Evolutionary conservation across 2,329 filamentous ascomycete genomes (phyloP).

Genomic region (Eutypella sp.): DNA sequence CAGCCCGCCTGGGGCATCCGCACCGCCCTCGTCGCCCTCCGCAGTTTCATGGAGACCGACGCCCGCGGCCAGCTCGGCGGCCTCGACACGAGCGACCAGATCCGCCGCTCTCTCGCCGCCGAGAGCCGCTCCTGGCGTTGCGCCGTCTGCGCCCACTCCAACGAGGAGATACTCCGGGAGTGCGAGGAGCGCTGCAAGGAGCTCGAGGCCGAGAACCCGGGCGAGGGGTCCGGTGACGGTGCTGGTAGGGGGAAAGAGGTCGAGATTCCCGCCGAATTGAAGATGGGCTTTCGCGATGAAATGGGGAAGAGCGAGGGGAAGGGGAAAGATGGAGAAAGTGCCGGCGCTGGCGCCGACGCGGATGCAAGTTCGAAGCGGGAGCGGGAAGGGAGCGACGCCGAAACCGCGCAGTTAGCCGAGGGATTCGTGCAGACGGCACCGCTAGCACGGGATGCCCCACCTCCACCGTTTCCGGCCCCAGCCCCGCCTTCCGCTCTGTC

Average conservation of each 20-base stretch:
- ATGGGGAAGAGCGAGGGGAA: constrained; percentile 40
- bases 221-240: constrained; percentile 10
- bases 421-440: constrained; percentile 53
- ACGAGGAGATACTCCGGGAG: constrained; percentile 69
- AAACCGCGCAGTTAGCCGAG: constrained; percentile 49
- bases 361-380: constrained; percentile 18
- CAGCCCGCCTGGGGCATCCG: constrained; percentile 96
- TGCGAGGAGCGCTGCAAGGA: constrained; percentile 47
- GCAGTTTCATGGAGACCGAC: constrained; percentile 91
- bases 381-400: constrained; percentile 22
- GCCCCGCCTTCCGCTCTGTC: constrained; percentile 9
- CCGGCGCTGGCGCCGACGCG: constrained; percentile 2
- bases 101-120: constrained; percentile 63
- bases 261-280: constrained; percentile 50
- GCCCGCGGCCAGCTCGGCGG: constrained; percentile 85
- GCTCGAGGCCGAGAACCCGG: constrained; percentile 31
- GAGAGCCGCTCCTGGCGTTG: constrained; percentile 66
- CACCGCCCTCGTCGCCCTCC: constrained; percentile 74
- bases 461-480: constrained; percentile 11
- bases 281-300: constrained; percentile 70
- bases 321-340: neutral
- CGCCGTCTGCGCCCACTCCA: constrained; percentile 62
- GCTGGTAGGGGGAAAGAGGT: constrained; percentile 37
- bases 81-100: constrained; percentile 66
- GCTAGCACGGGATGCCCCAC: constrained; percentile 20